These are phyloP conservation scores for Erysiphe neolycopersici DNA, from an alignment of 2,329 filamentous ascomycete genomes.

Conservation along the genomic window DNA sequence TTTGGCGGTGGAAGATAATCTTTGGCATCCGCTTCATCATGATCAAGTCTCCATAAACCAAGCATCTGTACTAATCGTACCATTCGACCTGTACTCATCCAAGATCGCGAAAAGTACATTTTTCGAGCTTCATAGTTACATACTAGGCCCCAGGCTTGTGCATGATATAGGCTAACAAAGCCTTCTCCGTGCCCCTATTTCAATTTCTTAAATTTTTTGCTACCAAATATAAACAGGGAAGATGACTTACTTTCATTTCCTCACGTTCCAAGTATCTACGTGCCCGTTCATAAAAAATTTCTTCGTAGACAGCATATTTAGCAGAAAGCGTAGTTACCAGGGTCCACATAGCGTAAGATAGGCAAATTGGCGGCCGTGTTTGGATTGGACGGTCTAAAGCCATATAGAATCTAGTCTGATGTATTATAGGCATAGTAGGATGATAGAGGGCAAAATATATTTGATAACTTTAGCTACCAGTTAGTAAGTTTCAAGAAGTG, in stretches of 20 bases:
- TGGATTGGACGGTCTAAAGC: conserved; percentile 45
- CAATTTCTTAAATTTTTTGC: neutral
- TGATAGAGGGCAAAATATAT: conserved; percentile 56
- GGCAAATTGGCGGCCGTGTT: conserved; percentile 52
- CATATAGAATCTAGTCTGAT: conserved; percentile 47
- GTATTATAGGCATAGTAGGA: conserved; percentile 47
- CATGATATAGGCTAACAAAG: conserved; percentile 53
- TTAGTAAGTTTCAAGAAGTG: neutral
- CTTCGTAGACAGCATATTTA: conserved; percentile 45
- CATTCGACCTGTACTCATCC: conserved; percentile 50
- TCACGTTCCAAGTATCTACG: conserved; percentile 63
- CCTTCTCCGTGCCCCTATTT: conserved; percentile 43
- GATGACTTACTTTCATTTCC: conserved; percentile 40
- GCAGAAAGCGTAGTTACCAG: conserved; percentile 43
- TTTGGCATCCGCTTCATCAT: conserved; percentile 35
- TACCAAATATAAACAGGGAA: neutral
- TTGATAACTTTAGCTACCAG: conserved; percentile 25
- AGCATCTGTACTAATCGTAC: conserved; percentile 56
- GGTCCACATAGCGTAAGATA: conserved; percentile 78
- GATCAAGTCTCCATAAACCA: conserved; percentile 56
- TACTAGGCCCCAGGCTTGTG: conserved; percentile 55
- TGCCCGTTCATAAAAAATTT: conserved; percentile 56
- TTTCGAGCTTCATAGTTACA: conserved; percentile 58
- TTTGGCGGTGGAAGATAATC: conserved; percentile 45
- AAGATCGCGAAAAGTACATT: conserved; percentile 65